Evolutionary conservation across 768 basidiomycete genomes (phyloP), one percentile per base, ranked within the genome.

Genomic region (Boletus barrowsii): DNA sequence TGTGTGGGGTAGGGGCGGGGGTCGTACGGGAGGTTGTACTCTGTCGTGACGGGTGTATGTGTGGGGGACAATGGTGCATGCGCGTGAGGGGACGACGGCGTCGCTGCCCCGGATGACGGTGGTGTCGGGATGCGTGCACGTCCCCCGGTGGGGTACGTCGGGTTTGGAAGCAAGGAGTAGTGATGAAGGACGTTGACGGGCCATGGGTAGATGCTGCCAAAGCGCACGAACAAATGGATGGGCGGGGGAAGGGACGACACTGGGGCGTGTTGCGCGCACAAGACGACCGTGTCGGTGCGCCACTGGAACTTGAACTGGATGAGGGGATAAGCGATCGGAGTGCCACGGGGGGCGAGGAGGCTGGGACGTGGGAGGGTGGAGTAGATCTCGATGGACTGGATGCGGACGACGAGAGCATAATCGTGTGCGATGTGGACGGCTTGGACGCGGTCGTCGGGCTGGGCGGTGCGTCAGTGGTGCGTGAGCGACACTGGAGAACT

Each of bases 121-220:
- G 47, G 26, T 6, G 43, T 29, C 3, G 24, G n/a, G 20, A 32
- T 44, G 15, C 56, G 53, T 9, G 20, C 8, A 26, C 32, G 42
- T 24, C n/a, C 24, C 14, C 35, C n/a, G 14, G 24, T 29, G 30
- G 64, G 57, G 60, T 75, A 81, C 7, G 63, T 51, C 4, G 68
- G 58, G 62, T 84, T 81, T 0, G 79, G 76, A 2, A 64, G 64
- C 15, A 89, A 72, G 33, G 75, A 63, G 62, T 78, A 86, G 65
- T 84, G 81, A 59, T 87, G 83, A n/a, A 88, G 73, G 24, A 83
- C 68, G 65, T 89, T 87, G 56, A 83, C 78, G 0, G 86, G 83
- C 86, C 86, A 87, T 3, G 84, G 84, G 55, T 78, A 81, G 49
- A 71, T 73, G 63, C 79, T 83, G 13, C 76, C 79, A 60, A 82